Percentiles rank a stretch among this genome's conserved stretches.
phyloP scores from a whole-genome alignment of 148 eudicot genomes.

The Rhododendron molle region DNA sequence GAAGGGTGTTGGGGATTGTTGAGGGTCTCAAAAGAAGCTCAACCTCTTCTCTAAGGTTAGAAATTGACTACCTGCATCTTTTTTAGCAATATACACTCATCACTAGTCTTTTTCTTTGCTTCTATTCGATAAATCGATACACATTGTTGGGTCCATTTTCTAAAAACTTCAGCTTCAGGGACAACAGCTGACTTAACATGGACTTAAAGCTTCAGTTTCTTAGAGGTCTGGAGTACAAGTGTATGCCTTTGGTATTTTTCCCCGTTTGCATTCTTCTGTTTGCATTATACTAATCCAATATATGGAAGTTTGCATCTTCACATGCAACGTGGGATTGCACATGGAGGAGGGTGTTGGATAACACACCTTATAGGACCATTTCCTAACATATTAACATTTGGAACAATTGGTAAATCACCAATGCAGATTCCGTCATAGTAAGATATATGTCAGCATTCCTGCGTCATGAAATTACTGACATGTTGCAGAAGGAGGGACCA shows the following conservation, averaged over 20 bases:
- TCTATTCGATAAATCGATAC: background rate
- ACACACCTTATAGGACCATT: background rate
- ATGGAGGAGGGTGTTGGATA: background rate
- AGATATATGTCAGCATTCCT: background rate
- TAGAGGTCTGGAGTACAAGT: background rate
- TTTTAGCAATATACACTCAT: background rate
- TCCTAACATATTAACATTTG: background rate
- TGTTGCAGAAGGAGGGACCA: background rate
- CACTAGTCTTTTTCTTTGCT: background rate
- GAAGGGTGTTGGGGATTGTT: background rate
- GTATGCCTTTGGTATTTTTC: background rate
- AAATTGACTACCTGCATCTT: background rate
- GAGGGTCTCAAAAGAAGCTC: background rate
- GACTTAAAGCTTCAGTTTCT: background rate
- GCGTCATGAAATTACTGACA: background rate
- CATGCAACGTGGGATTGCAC: background rate
- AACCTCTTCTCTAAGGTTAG: background rate
- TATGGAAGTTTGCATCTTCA: background rate
- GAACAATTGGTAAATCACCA: background rate
- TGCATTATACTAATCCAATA: background rate
- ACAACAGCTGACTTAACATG: background rate
- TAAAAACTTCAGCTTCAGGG: background rate
- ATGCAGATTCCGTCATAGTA: background rate
- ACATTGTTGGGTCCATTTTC: background rate
- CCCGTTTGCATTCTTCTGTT: background rate